Evolutionary conservation across 345 rosid genomes (phyloP), one percentile per base, ranked within the genome.

Genomic region (Ricinus communis): DNA sequence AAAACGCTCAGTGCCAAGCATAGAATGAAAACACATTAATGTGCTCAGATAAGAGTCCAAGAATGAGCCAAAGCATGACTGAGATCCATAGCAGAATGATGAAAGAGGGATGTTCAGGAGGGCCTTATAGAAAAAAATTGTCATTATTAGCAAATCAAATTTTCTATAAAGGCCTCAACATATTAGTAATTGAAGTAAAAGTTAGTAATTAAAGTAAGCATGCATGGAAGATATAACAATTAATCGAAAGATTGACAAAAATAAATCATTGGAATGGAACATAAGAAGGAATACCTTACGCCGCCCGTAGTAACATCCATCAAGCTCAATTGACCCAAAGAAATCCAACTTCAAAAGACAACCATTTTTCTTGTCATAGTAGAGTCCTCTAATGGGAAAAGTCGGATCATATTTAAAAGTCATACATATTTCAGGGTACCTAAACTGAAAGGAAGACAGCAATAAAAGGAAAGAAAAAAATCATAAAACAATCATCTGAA

Each of bases 251-350:
- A n/a, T n/a, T n/a, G n/a, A n/a, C n/a, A n/a, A n/a, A n/a, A 16
- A 52, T 53, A 3, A 65, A 45, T 28, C 65, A 65, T 24, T 16
- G 10, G 62, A 27, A 51, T 12, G 33, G 45, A 47, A 38, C 46
- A 50, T 21, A 52, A 66, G 38, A 43, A 47, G 8, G 67, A 68
- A 74, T 85, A 87, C 99, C 99, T 90, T 92, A 70, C 81, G 89
- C 53, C 88, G 95, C 62, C 99, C 96, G 76, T 82, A 94, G 78
- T 88, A 91, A 87, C 99, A 94, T 51, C 99, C 99, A 65, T 91
- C 93, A 33, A 85, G 90, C 82, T 94, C 99, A 64, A 94, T 94
- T 7, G 97, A 94, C 59, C 99, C 99, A 82, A 94, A 94, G 84
- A 94, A 94, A 84, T 94, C 99, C 83, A 91, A 74, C 82, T 94